Conservation (phyloP, 495 filamentous ascomycete species). For the Articulospora tetracladia region DNA sequence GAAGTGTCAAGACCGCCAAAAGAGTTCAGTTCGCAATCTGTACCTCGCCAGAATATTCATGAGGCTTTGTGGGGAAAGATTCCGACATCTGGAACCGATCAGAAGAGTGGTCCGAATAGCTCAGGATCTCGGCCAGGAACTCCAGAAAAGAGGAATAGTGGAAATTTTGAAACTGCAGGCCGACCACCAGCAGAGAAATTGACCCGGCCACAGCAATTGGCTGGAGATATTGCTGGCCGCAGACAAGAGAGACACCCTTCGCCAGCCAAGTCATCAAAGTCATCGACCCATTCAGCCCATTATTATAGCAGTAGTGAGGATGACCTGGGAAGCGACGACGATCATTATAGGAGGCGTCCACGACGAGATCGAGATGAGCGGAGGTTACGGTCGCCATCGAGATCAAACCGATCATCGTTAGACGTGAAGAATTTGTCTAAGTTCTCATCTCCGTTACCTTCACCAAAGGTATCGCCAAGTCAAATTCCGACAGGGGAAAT, state of each 20-base stretch:
- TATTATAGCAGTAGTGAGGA: conserved; percentile 24
- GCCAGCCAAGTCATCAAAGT: conserved; percentile 13
- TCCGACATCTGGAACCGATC: conserved; percentile 5
- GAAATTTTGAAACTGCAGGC: conserved; percentile 6
- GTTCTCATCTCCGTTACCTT: conserved; percentile 19
- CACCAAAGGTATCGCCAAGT: conserved; percentile 23
- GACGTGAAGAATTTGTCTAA: conserved; percentile 12
- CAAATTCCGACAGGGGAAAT: conserved; percentile 10
- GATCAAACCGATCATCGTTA: conserved; percentile 13
- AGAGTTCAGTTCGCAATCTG: conserved; percentile 12
- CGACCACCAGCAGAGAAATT: conserved; percentile 17
- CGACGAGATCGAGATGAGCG: conserved; percentile 8
- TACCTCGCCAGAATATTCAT: conserved; percentile 10
- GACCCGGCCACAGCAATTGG: conserved; percentile 16
- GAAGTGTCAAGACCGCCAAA: conserved; percentile 8
- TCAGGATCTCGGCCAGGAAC: conserved; percentile 17
- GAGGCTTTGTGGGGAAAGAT: conserved; percentile 10
- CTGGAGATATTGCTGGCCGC: conserved; percentile 9
- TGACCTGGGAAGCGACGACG: conserved; percentile 14
- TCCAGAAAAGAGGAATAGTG: conserved; percentile 19
- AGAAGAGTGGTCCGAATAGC: conserved; percentile 4
- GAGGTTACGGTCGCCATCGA: conserved; percentile 10
- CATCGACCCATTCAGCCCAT: conserved; percentile 10
- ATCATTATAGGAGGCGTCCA: conserved; percentile 5
- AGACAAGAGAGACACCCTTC: conserved; percentile 10